Evolutionary conservation across 495 filamentous ascomycete genomes (phyloP).

Genomic region (Chaetomium cochliodes): DNA sequence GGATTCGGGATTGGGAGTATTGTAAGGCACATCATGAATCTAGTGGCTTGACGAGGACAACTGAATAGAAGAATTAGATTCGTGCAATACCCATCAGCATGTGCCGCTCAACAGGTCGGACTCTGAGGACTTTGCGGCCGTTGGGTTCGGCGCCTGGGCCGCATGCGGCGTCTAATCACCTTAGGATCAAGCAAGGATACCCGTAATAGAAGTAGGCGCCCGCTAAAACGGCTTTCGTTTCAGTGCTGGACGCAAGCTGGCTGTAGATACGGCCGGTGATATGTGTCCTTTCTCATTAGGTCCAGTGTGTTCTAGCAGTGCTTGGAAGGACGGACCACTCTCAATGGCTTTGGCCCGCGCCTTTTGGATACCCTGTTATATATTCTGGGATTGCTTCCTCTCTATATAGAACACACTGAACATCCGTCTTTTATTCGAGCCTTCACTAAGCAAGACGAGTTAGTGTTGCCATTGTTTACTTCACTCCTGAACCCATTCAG

Average conservation of each 20-base stretch:
- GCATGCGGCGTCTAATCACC: constrained; percentile 9
- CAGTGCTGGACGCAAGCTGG: not conserved
- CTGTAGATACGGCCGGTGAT: not conserved
- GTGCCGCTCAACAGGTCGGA: not conserved
- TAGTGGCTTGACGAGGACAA: no score
- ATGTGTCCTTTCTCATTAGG: constrained; percentile 13
- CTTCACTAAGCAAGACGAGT: not conserved
- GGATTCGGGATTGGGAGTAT: no score
- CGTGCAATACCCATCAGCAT: not conserved
- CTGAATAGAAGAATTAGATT: not conserved
- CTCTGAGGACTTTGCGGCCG: not conserved
- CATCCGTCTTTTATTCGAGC: not conserved
- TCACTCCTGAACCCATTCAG: not conserved
- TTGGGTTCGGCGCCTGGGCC: not conserved
- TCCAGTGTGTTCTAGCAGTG: constrained; percentile 3
- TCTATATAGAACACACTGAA: not conserved
- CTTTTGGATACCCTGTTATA: constrained; percentile 12
- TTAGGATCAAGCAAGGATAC: constrained; percentile 9
- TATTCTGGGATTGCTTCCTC: not conserved
- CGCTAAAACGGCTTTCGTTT: not conserved
- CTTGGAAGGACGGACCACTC: not conserved
- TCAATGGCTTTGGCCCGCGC: not conserved
- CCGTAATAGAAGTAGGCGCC: not conserved
- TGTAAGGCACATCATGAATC: no score
- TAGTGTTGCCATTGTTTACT: not conserved